Evolutionary conservation across 2,329 filamentous ascomycete genomes (phyloP).

Genomic region (Arthroderma uncinatum): DNA sequence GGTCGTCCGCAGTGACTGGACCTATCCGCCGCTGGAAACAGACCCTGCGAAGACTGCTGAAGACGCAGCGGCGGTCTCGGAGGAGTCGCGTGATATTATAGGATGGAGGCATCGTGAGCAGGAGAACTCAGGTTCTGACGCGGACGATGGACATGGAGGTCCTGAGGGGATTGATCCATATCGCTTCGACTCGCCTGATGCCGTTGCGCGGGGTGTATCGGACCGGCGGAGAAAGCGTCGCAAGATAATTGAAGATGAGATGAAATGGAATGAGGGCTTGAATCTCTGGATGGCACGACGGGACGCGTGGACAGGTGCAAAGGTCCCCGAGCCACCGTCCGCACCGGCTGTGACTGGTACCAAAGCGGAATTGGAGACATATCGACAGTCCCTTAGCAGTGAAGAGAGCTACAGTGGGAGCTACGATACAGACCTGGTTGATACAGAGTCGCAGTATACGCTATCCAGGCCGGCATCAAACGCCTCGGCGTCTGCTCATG

Average conservation of each 20-base stretch:
- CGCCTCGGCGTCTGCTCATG: background rate
- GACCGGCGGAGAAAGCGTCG: slow-evolving; percentile 47
- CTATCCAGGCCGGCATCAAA: background rate
- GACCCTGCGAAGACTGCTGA: background rate
- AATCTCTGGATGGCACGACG: slow-evolving; percentile 66
- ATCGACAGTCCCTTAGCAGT: slow-evolving; percentile 12
- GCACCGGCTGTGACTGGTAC: background rate
- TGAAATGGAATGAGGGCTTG: slow-evolving; percentile 69
- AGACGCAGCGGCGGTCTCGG: background rate
- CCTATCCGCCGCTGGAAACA: slow-evolving; percentile 17
- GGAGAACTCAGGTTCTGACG: slow-evolving; percentile 15
- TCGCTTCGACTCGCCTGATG: slow-evolving; percentile 32
- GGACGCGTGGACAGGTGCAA: slow-evolving; percentile 75
- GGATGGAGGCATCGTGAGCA: slow-evolving; percentile 15
- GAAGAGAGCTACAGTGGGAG: slow-evolving; percentile 11
- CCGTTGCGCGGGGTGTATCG: slow-evolving; percentile 30
- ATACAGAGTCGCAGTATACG: slow-evolving; percentile 4
- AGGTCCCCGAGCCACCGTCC: slow-evolving; percentile 14
- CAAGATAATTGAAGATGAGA: slow-evolving; percentile 51
- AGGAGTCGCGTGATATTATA: slow-evolving; percentile 9
- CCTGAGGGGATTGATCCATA: slow-evolving; percentile 21
- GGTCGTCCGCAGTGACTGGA: slow-evolving; percentile 35
- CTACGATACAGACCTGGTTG: slow-evolving; percentile 11
- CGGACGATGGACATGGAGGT: background rate
- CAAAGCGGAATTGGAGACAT: background rate